Evolutionary conservation across 306 rosid species (phyloP).

Genomic region (Rosa persica): DNA sequence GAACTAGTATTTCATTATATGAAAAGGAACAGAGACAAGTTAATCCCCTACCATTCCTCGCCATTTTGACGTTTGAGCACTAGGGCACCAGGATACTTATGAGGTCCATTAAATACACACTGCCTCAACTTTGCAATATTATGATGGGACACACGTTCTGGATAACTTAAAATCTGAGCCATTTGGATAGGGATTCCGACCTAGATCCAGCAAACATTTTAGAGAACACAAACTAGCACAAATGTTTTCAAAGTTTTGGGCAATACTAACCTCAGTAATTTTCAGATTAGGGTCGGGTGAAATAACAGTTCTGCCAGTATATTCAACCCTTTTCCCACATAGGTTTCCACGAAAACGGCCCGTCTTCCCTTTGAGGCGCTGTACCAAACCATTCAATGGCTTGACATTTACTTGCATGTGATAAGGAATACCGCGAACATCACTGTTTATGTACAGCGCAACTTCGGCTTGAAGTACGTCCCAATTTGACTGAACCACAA

Average conservation of each 20-base stretch:
- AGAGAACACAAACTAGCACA: constrained; percentile 12
- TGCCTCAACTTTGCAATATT: constrained; percentile 88
- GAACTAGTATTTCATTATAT: constrained; percentile 15
- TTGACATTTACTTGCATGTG: constrained; percentile 39
- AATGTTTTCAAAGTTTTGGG: constrained; percentile 15
- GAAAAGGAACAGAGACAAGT: constrained; percentile 16
- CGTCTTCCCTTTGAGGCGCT: constrained; percentile 93
- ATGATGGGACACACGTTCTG: constrained; percentile 86
- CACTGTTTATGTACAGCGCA: constrained; percentile 86
- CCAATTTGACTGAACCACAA: constrained; percentile 56
- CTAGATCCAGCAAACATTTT: constrained; percentile 43
- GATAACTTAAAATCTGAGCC: constrained; percentile 84
- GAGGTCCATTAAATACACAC: constrained; percentile 83
- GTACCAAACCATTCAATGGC: constrained; percentile 70
- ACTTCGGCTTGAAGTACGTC: constrained; percentile 69
- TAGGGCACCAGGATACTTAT: constrained; percentile 94
- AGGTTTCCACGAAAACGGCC: constrained; percentile 94
- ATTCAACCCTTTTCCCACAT: constrained; percentile 93
- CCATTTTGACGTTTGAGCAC: constrained; percentile 54
- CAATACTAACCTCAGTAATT: constrained; percentile 73
- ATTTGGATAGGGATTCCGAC: constrained; percentile 92
- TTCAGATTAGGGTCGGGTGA: constrained; percentile 97
- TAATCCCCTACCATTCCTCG: constrained; percentile 46
- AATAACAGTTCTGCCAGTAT: constrained; percentile 91
- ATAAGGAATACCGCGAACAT: constrained; percentile 59